A percentile compares a stretch with the other conserved stretches of the same genome.
phyloP scores from a whole-genome alignment of 2,329 filamentous ascomycete species.

The Aspergillus sp. region DNA sequence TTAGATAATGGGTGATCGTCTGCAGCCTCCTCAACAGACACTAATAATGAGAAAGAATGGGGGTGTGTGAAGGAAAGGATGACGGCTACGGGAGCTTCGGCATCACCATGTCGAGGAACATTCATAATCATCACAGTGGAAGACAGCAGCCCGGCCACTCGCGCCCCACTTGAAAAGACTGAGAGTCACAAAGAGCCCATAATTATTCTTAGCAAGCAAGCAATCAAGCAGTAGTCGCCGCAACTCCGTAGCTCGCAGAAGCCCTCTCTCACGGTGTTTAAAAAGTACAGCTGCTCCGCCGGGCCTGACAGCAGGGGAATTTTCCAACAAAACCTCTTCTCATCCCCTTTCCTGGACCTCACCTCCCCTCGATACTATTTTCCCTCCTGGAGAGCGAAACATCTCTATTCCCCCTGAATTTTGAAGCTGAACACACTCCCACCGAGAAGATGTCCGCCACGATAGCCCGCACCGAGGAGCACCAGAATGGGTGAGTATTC shows the following conservation, averaged over 20 bases:
- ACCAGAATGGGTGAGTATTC: slow-evolving; percentile 52
- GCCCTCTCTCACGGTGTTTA: slow-evolving; percentile 26
- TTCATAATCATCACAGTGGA: slow-evolving; percentile 10
- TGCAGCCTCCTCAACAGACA: background rate
- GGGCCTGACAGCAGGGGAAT: slow-evolving; percentile 24
- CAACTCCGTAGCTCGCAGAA: slow-evolving; percentile 9
- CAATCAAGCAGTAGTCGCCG: slow-evolving; percentile 9
- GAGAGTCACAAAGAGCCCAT: slow-evolving; percentile 7
- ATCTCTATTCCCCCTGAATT: slow-evolving; percentile 10
- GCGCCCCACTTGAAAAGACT: slow-evolving; percentile 15
- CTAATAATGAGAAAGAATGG: background rate
- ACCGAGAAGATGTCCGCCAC: slow-evolving; percentile 49
- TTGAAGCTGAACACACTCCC: background rate
- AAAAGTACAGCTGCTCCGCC: slow-evolving; percentile 37
- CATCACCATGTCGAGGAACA: slow-evolving; percentile 5
- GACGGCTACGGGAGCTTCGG: slow-evolving; percentile 6
- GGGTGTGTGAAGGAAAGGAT: background rate
- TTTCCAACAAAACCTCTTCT: slow-evolving; percentile 23
- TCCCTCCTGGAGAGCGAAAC: background rate
- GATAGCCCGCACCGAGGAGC: slow-evolving; percentile 51
- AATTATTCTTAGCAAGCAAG: slow-evolving; percentile 13
- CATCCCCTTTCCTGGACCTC: slow-evolving; percentile 18
- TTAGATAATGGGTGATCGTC: slow-evolving; percentile 6
- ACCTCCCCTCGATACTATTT: slow-evolving; percentile 7
- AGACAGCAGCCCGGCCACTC: slow-evolving; percentile 13